Evolutionary conservation across 2,329 filamentous ascomycete genomes (phyloP), one percentile per base, ranked within the genome.

Genomic region (Nothophaeocryptopus gaeumannii): DNA sequence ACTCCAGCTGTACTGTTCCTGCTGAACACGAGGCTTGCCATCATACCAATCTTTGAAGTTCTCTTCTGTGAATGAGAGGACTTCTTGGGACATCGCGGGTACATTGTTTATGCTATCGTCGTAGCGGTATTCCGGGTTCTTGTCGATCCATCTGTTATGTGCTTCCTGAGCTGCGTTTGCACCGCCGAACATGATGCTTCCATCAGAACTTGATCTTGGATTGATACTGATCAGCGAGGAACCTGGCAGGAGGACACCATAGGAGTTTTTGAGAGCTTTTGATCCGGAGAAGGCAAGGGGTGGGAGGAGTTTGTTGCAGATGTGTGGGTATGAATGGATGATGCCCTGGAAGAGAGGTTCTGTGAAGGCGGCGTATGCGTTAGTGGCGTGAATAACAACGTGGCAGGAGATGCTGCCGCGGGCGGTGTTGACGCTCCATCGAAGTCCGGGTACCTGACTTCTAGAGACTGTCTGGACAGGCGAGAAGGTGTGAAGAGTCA

Each of bases 401-500:
- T 73, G 70, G 1, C 88, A 76, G 0, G 67, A 65, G 45, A 95
- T 77, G 36, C 70, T 72, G 12, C 89, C 90, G 20, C 88, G 81
- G 0, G 89, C 72, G 0, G 75, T 74, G 2, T 63, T 37, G 9
- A 37, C 37, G 2, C n/a, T 26, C 39, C 39, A 42, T 9, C 7
- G 11, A 16, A 14, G 10, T 12, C 33, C 26, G 7, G 31, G 14
- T 13, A 64, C 4, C 55, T 60, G 35, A 69, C 47, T 12, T 45
- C 33, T 26, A 7, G 39, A 32, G 20, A 42, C 20, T 10, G 14
- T 36, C 8, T 53, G 56, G 1, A 82, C 86, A 0, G 85, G 80
- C 12, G 87, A 90, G 51, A 78, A 81, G 5, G 86, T 89, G 68
- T 91, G 87, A 16, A 91, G 74, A 61, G 89, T 90, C 61, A 89